Evolutionary conservation across 2,329 filamentous ascomycete species (phyloP).

Genomic region (Sporothrix humicola): DNA sequence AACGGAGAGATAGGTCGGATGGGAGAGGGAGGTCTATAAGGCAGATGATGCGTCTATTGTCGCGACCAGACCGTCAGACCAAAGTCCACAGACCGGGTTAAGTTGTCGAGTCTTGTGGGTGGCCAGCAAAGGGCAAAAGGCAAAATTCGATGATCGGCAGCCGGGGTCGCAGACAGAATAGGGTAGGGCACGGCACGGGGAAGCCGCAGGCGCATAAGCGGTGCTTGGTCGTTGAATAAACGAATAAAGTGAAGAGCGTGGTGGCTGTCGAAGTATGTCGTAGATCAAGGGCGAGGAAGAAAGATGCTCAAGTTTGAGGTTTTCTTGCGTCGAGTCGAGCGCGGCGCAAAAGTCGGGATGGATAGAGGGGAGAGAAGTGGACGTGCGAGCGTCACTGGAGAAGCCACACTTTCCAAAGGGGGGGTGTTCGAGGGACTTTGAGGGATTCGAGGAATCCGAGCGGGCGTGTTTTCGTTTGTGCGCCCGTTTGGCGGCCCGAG

Average conservation of each 20-base stretch:
- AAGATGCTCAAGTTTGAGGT: not conserved
- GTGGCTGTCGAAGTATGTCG: not conserved
- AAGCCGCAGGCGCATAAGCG: slow-evolving; percentile 10
- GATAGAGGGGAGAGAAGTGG: slow-evolving; percentile 2
- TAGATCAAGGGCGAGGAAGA: not conserved
- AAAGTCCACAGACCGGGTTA: slow-evolving; percentile 18
- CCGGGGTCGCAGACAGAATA: slow-evolving; percentile 1
- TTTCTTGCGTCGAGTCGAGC: too few relatives aligned
- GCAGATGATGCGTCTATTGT: not conserved
- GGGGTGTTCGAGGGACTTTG: slow-evolving; percentile 3
- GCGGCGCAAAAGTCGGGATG: not conserved
- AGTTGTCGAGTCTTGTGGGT: not conserved
- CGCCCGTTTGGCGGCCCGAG: not conserved
- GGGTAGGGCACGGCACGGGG: slow-evolving; percentile 9
- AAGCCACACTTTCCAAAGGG: not conserved
- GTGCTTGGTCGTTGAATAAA: not conserved
- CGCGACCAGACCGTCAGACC: not conserved
- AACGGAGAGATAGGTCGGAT: not conserved
- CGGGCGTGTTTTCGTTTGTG: not conserved
- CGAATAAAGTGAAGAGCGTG: too few relatives aligned
- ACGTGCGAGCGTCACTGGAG: slow-evolving; percentile 9
- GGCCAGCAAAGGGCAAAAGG: slow-evolving; percentile 1
- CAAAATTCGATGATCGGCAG: slow-evolving; percentile 27
- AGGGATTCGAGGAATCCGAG: slow-evolving; percentile 17
- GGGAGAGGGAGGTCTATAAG: not conserved